Percentiles rank a stretch among this genome's conserved stretches.
phyloP scores from a whole-genome alignment of 192 early-diverging fungal species.

The Coemansia sp. region DNA sequence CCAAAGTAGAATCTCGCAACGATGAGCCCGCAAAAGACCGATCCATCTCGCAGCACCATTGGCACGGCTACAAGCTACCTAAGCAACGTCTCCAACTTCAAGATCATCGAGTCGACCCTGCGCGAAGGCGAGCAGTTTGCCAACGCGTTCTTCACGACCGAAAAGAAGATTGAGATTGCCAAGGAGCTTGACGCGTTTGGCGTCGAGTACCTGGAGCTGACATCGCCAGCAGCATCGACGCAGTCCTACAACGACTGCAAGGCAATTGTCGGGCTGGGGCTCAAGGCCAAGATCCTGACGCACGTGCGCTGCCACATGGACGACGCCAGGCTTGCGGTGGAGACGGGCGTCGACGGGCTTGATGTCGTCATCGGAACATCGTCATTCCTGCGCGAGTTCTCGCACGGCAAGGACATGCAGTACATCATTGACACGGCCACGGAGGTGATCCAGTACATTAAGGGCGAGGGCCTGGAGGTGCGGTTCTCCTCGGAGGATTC shows the following conservation, averaged over 20 bases:
- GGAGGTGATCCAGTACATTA: conserved; percentile 96
- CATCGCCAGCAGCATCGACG: conserved; percentile 95
- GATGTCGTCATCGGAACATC: conserved; percentile 98
- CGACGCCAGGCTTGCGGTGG: conserved; percentile 94
- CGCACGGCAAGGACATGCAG: conserved; percentile 99
- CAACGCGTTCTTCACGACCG: conserved; percentile 97
- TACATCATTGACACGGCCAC: conserved; percentile 95
- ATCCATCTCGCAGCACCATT: conserved; percentile 56
- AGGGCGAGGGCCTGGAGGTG: conserved; percentile 94
- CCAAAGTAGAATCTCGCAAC: conserved; percentile 45
- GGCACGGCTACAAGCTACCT: conserved; percentile 63
- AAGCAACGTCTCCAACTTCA: conserved; percentile 87
- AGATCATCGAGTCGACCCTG: conserved; percentile 95
- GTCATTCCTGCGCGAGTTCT: conserved; percentile 95
- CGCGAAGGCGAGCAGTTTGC: conserved; percentile 99
- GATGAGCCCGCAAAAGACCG: conserved; percentile 38
- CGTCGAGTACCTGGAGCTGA: conserved; percentile 98
- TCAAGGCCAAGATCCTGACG: conserved; percentile 98
- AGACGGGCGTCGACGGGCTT: conserved; percentile 96
- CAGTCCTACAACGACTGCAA: conserved; percentile 93
- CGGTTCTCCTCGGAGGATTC: conserved; percentile 98
- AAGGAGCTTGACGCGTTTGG: conserved; percentile 98
- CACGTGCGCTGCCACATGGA: conserved; percentile 99
- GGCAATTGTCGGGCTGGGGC: conserved; percentile 86
- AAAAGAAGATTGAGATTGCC: conserved; percentile 97